Percentiles rank a stretch among this genome's conserved stretches.
phyloP scores from a whole-genome alignment of 2,329 filamentous ascomycete genomes.

The Talaromyces amestolkiae region DNA sequence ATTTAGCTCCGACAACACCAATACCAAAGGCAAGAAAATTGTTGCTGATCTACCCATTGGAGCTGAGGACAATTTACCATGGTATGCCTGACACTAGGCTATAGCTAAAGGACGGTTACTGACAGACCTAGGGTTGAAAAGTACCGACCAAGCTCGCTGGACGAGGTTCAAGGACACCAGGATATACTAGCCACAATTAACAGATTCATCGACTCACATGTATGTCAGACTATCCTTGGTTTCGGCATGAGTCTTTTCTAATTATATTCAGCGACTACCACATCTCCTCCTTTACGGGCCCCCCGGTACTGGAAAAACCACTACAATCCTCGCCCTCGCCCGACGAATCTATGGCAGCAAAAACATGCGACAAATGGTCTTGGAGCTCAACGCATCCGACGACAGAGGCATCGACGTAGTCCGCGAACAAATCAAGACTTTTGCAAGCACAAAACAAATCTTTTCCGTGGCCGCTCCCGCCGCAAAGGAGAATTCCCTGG shows the following conservation, averaged over 20 bases:
- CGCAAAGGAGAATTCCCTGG: constrained; percentile 51
- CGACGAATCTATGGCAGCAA: constrained; percentile 86
- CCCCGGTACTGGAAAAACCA: constrained; percentile 95
- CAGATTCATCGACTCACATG: constrained; percentile 91
- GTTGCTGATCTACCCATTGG: constrained; percentile 91
- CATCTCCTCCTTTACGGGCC: constrained; percentile 96
- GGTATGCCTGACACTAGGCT: constrained; percentile 51
- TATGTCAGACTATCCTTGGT: constrained; percentile 31
- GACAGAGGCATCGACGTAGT: constrained; percentile 98
- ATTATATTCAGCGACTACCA: constrained; percentile 63
- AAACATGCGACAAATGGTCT: constrained; percentile 97
- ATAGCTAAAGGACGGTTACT: background rate
- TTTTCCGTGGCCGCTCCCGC: constrained; percentile 63
- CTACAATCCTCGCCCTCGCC: constrained; percentile 89
- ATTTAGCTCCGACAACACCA: constrained; percentile 72
- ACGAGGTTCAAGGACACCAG: constrained; percentile 93
- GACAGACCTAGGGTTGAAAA: constrained; percentile 76
- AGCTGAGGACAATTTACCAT: constrained; percentile 89
- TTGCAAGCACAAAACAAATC: constrained; percentile 96
- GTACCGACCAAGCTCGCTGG: constrained; percentile 82
- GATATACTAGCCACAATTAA: constrained; percentile 98
- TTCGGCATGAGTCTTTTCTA: background rate
- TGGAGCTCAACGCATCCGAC: constrained; percentile 95
- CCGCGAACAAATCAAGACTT: constrained; percentile 98
- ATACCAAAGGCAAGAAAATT: constrained; percentile 81